Base-by-base conservation (phyloP, 192 early-diverging fungal genomes). In the Coemansia sp. region DNA sequence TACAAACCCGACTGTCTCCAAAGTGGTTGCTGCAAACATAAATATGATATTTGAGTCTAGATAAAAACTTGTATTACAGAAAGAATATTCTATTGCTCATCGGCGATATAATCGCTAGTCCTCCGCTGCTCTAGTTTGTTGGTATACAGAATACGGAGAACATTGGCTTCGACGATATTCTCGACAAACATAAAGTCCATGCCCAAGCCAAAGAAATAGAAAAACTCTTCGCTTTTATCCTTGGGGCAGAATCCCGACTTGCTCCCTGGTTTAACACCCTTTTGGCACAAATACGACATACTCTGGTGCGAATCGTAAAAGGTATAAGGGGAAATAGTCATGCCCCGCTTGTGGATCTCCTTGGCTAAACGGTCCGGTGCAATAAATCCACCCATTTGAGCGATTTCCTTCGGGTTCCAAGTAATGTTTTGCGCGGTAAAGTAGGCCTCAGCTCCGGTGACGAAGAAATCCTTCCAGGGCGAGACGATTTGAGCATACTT, bases 1-100 rank as follows among this genome's bases (percentile, higher is more conserved):
- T 19, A 97, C 96, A 0, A 96, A 90, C 73, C 90, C 94, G 33
- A 70, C 69, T 6, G 89, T 95, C 10, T 89, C 93, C n/a, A 81
- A 84, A 46, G 72, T 61, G 14, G 49, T 84, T 13, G 76, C 74
- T 8, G 43, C 69, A 14, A 76, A 76, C 42, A 66, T 82, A n/a
- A 62, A 62, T 44, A 75, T 75, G 76, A 67, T 85, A 28, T 82
- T 76, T 49, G 79, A 66, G 9, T 68, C 66, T 4, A 69, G 61
- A 10, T 76, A 61, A 59, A 28, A 28, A 28, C 2, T 28, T 28
- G 26, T 28, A 28, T 28, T 28, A 28, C 26, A 28, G 26, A 28
- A 28, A 28, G 26, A 28, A 28, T 17, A 58, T 3, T 17, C 32
- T 32, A 57, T 14, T 26, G 19, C 16, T 19, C 32, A 9, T 37